A percentile compares a stretch with the other conserved stretches of the same genome.
These are phyloP conservation scores for Rhizoclosmatium globosum DNA, from an alignment of 192 early-diverging fungal genomes.

Conservation along the genomic window DNA sequence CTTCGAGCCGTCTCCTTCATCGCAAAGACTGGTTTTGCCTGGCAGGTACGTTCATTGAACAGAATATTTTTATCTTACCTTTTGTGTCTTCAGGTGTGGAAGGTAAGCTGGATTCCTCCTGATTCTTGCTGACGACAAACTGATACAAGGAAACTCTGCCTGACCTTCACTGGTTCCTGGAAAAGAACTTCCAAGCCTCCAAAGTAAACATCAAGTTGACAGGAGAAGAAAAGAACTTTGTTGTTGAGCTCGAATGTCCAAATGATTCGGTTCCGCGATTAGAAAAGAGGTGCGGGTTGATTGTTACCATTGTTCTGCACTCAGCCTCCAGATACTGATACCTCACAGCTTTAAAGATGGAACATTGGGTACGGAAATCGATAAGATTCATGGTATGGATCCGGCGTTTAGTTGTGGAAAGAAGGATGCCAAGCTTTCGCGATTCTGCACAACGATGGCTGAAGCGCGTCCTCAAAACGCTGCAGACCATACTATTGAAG, in stretches of 20 bases:
- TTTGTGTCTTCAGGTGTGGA: slow-evolving; percentile 30
- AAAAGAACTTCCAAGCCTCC: slow-evolving; percentile 52
- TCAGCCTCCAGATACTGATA: neutral
- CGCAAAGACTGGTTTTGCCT: slow-evolving; percentile 31
- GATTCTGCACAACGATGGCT: slow-evolving; percentile 51
- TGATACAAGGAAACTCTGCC: slow-evolving; percentile 39
- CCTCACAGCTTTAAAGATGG: slow-evolving; percentile 56
- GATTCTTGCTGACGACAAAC: neutral
- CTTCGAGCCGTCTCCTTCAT: slow-evolving; percentile 30
- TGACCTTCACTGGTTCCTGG: slow-evolving; percentile 52
- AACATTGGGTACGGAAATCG: slow-evolving; percentile 52
- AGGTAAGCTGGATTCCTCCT: slow-evolving; percentile 10
- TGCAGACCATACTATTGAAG: slow-evolving; percentile 50
- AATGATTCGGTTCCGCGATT: slow-evolving; percentile 49
- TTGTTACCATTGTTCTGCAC: neutral
- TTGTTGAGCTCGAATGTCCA: slow-evolving; percentile 59
- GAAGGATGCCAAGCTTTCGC: slow-evolving; percentile 59
- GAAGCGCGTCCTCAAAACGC: slow-evolving; percentile 53
- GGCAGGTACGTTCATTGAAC: slow-evolving; percentile 23
- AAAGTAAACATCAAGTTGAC: slow-evolving; percentile 49
- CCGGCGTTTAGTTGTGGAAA: slow-evolving; percentile 52
- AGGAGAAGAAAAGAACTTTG: slow-evolving; percentile 57
- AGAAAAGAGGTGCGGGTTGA: slow-evolving; percentile 43
- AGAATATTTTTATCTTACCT: neutral
- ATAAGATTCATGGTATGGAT: slow-evolving; percentile 68